Percentiles rank a stretch among this genome's conserved stretches.
phyloP scores from a whole-genome alignment of 257 asterid genomes.

The Ajuga chamaepitys region DNA sequence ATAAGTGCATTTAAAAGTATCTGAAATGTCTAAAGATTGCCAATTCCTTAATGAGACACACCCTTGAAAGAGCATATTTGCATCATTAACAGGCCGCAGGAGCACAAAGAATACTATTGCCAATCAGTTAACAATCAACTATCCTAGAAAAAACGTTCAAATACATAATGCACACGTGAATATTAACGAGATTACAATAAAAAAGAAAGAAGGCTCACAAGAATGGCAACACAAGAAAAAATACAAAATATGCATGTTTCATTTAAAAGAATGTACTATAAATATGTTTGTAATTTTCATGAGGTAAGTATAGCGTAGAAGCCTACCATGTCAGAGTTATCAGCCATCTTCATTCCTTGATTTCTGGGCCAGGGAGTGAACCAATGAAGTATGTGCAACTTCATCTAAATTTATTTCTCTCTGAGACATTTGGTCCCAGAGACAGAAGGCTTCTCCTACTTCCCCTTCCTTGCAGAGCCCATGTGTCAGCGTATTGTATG shows the following conservation, averaged over 20 bases:
- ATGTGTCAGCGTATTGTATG: conserved; percentile 52
- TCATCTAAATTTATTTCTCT: conserved; percentile 56
- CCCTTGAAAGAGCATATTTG: not conserved
- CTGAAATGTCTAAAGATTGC: not conserved
- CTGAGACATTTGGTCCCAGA: conserved; percentile 52
- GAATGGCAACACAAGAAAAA: conserved; percentile 1
- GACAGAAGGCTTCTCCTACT: conserved; percentile 41
- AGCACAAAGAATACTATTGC: not conserved
- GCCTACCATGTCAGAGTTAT: conserved; percentile 20
- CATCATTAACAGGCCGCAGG: not conserved
- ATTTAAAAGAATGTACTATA: not conserved
- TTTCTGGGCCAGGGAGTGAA: conserved; percentile 41
- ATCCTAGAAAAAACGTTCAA: not conserved
- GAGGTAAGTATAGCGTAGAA: not conserved
- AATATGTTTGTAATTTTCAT: not conserved
- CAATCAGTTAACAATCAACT: not conserved
- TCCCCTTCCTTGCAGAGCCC: conserved; percentile 56
- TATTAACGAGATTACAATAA: not conserved
- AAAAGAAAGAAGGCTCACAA: not conserved
- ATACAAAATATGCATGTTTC: not conserved
- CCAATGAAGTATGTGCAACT: conserved; percentile 55
- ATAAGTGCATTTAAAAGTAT: not conserved
- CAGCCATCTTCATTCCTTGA: conserved; percentile 37
- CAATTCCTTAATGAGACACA: not conserved
- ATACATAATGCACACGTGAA: not conserved